These are phyloP conservation scores for Claviceps sp. DNA, from an alignment of 2,329 filamentous ascomycete genomes.

Conservation along the genomic window DNA sequence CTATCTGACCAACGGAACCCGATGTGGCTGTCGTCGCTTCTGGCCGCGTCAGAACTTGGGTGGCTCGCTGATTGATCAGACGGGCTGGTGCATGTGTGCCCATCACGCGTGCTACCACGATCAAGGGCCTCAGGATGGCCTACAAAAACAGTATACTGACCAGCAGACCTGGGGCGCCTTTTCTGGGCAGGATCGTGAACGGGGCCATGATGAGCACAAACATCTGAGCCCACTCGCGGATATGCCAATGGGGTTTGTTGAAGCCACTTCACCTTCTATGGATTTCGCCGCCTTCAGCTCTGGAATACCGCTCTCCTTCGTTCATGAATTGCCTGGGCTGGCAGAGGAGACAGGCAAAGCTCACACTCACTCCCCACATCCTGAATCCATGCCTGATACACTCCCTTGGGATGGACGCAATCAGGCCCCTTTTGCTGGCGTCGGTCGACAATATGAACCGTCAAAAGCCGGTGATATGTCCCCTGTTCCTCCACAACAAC, in stretches of 20 bases:
- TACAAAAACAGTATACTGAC: slow-evolving; percentile 10
- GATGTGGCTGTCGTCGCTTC: slow-evolving; percentile 48
- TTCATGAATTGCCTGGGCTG: slow-evolving; percentile 18
- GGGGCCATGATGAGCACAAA: slow-evolving; percentile 31
- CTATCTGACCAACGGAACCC: slow-evolving; percentile 37
- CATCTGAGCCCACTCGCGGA: slow-evolving; percentile 42
- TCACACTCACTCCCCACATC: slow-evolving; percentile 15
- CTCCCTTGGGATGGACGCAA: slow-evolving; percentile 34
- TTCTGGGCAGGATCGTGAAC: slow-evolving; percentile 39
- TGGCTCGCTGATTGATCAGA: slow-evolving; percentile 26
- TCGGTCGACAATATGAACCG: not conserved
- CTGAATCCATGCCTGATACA: slow-evolving; percentile 42
- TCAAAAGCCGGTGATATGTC: slow-evolving; percentile 19
- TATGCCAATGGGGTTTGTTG: slow-evolving; percentile 27
- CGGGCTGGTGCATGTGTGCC: slow-evolving; percentile 46
- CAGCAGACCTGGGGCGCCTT: slow-evolving; percentile 9
- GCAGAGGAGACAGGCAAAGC: slow-evolving; percentile 11
- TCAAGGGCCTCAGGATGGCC: slow-evolving; percentile 20
- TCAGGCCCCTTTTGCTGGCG: slow-evolving; percentile 22
- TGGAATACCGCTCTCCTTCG: slow-evolving; percentile 20
- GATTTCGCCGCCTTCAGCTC: slow-evolving; percentile 27
- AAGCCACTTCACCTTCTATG: slow-evolving; percentile 19
- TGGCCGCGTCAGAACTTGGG: slow-evolving; percentile 33
- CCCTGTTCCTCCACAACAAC: slow-evolving; percentile 35
- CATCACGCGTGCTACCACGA: slow-evolving; percentile 51